Conservation (phyloP, 179 eudicot genomes). For the Carnegiea gigantea region DNA sequence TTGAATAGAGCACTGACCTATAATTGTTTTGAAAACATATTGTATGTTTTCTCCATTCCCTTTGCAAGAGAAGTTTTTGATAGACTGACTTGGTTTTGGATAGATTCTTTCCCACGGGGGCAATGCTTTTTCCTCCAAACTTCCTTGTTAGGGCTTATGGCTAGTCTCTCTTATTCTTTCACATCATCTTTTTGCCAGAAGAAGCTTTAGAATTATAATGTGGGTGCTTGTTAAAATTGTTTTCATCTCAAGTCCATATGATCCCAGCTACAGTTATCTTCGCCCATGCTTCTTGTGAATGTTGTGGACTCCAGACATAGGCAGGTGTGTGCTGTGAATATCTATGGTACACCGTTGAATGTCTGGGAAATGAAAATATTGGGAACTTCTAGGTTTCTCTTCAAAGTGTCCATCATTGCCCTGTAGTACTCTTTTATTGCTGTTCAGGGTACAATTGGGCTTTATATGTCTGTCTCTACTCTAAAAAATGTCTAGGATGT, state of each 20-base stretch:
- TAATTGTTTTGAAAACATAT: not conserved
- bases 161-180: not conserved
- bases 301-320: not conserved
- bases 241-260: not conserved
- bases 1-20: not conserved
- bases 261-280: not conserved
- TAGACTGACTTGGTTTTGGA: not conserved
- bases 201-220: not conserved
- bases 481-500: not conserved
- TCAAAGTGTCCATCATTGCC: constrained; percentile 12
- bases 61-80: not conserved
- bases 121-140: too few relatives aligned
- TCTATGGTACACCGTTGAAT: constrained; percentile 17
- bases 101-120: not conserved
- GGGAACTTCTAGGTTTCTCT: not conserved
- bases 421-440: not conserved
- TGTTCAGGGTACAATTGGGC: constrained; percentile 25
- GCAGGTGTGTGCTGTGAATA: constrained; percentile 16
- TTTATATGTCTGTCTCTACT: not conserved
- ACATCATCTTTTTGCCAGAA: not conserved
- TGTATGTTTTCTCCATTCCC: not conserved
- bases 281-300: too few relatives aligned
- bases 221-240: not conserved
- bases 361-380: not conserved
- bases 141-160: not conserved